Conservation (phyloP, 2,329 filamentous ascomycete genomes). For the Sclerotinia spermophila region DNA sequence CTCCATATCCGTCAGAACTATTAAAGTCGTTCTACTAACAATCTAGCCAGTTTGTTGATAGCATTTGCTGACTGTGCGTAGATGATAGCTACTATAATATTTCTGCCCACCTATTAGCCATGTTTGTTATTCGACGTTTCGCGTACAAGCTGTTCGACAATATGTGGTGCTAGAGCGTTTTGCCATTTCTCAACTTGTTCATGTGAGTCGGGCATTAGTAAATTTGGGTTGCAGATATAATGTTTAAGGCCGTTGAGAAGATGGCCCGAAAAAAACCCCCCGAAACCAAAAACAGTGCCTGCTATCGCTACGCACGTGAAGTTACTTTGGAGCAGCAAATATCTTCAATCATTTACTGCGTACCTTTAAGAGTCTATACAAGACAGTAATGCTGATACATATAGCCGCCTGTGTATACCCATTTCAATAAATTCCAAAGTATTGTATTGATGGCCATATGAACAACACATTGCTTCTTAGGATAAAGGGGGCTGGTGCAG, state of each 20-base stretch:
- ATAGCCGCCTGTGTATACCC: neutral
- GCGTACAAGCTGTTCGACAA: neutral
- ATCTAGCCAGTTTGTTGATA: constrained; percentile 10
- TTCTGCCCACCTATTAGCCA: neutral
- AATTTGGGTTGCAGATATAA: neutral
- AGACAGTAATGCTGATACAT: neutral
- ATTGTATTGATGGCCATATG: neutral
- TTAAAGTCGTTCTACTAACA: neutral
- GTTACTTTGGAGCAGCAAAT: too few relatives aligned
- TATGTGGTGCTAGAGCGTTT: neutral
- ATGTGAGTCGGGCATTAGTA: neutral
- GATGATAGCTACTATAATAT: neutral
- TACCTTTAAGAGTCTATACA: neutral
- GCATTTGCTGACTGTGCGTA: neutral
- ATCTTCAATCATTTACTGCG: neutral
- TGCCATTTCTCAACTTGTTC: neutral
- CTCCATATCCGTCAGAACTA: constrained; percentile 22
- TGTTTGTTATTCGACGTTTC: neutral
- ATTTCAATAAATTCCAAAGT: neutral
- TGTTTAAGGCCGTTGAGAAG: too few relatives aligned
- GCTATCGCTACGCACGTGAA: neutral
- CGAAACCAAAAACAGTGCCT: neutral
- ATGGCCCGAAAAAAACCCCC: accelerated
- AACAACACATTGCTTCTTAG: neutral
- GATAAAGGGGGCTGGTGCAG: too few relatives aligned